A percentile compares a stretch with the other conserved stretches of the same genome.
These are phyloP conservation scores for Populus tomentosa DNA, from an alignment of 441 rosid genomes.

Conservation along the genomic window DNA sequence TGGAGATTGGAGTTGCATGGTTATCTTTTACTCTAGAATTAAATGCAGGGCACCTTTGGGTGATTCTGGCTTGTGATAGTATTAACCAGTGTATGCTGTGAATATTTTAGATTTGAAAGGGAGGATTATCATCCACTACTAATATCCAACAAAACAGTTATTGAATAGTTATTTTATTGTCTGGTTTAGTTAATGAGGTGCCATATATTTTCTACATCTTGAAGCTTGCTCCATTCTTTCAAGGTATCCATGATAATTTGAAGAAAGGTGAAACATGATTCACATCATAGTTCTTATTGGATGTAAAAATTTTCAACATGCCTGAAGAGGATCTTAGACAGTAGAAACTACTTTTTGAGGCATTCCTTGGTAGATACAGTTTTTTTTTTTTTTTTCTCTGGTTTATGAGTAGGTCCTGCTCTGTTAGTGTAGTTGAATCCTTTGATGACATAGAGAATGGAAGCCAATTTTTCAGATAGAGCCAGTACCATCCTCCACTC, in stretches of 20 bases:
- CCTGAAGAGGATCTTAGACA: neutral
- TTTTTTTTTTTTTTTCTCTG: neutral
- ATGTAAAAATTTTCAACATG: neutral
- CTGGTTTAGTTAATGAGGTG: neutral
- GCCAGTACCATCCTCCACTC: neutral
- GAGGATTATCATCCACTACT: neutral
- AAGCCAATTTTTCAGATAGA: neutral
- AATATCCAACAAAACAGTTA: neutral
- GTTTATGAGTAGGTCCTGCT: neutral
- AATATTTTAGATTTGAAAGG: neutral
- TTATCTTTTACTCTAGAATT: neutral
- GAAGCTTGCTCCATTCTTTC: neutral
- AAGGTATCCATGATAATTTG: neutral
- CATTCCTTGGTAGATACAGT: neutral
- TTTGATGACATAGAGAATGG: neutral
- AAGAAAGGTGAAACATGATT: neutral
- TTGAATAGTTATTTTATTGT: neutral
- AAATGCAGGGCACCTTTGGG: neutral
- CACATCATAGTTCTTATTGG: neutral
- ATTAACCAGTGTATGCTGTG: neutral
- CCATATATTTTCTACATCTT: neutral
- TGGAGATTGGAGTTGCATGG: neutral
- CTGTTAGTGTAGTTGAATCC: neutral
- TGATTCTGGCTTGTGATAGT: neutral
- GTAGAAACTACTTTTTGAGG: neutral